phyloP scores from a whole-genome alignment of 345 rosid species.

The Eucalyptus sp. region DNA sequence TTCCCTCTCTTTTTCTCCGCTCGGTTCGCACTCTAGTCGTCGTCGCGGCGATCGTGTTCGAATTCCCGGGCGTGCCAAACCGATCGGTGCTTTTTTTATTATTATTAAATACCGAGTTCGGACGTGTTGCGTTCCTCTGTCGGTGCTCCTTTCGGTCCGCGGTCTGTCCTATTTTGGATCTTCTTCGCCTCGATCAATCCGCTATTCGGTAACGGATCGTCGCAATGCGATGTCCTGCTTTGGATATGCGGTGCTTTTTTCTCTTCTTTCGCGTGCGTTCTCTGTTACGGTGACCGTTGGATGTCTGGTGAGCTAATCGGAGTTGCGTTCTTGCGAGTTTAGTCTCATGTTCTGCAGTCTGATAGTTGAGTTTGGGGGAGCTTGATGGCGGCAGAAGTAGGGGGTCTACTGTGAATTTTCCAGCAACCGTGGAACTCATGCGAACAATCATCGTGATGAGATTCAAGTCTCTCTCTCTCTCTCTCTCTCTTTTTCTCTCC shows the following conservation, averaged over 20 bases:
- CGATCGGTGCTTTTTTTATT: background rate
- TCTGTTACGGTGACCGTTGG: background rate
- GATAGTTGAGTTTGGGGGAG: background rate
- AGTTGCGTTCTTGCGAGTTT: background rate
- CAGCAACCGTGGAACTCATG: background rate
- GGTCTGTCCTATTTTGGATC: background rate
- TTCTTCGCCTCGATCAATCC: background rate
- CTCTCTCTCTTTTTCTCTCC: background rate
- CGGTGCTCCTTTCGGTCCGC: background rate
- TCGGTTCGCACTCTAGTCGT: background rate
- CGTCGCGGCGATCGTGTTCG: background rate
- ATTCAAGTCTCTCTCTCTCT: background rate
- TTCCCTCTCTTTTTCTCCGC: accelerated
- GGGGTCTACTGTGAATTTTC: background rate
- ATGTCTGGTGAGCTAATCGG: background rate
- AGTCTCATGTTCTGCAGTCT: background rate
- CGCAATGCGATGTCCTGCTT: background rate
- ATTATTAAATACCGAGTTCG: background rate
- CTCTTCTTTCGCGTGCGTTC: background rate
- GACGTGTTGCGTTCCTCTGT: background rate
- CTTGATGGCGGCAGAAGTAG: too few relatives aligned
- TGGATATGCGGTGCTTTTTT: background rate
- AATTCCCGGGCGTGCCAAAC: background rate
- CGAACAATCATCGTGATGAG: background rate
- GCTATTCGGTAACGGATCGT: background rate